Percentiles rank a stretch among this genome's conserved stretches.
phyloP scores from a whole-genome alignment of 2,329 filamentous ascomycete genomes.

The Chaetothyriales sp. region DNA sequence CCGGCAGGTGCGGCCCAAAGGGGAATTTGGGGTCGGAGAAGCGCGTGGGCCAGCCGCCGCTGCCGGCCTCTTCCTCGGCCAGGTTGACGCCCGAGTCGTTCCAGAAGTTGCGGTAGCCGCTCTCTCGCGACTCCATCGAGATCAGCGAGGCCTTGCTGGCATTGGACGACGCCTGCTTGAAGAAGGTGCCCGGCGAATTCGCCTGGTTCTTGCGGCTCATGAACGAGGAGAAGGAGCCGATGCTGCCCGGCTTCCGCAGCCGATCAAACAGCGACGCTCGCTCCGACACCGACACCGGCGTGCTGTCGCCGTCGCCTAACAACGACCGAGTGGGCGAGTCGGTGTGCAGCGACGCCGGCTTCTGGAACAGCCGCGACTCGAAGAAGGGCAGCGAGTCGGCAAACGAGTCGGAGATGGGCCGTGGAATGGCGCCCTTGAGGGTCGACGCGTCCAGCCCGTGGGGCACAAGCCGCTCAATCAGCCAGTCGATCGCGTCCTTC shows the following conservation, averaged over 20 bases:
- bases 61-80: constrained; percentile 61
- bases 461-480: constrained; percentile 72
- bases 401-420: constrained; percentile 97
- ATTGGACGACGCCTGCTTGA: constrained; percentile 80
- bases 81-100: constrained; percentile 95
- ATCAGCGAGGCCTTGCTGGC: constrained; percentile 91
- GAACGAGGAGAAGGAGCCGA: constrained; percentile 91
- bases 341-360: constrained; percentile 68
- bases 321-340: constrained; percentile 80
- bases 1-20: constrained; percentile 32
- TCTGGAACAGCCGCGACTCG: constrained; percentile 89
- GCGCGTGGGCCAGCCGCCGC: constrained; percentile 39
- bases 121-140: constrained; percentile 88
- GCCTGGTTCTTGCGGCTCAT: constrained; percentile 91
- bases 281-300: constrained; percentile 53
- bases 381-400: constrained; percentile 96
- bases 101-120: constrained; percentile 93
- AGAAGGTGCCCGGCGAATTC: constrained; percentile 72
- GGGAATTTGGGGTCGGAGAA: constrained; percentile 52
- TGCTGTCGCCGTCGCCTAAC: constrained; percentile 56
- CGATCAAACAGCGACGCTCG: constrained; percentile 77
- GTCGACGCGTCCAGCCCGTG: constrained; percentile 78
- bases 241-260: constrained; percentile 85
- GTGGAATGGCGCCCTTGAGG: constrained; percentile 85
- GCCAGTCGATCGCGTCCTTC: constrained; percentile 88